phyloP scores from a whole-genome alignment of 345 rosid species.

The Camelina neglecta region DNA sequence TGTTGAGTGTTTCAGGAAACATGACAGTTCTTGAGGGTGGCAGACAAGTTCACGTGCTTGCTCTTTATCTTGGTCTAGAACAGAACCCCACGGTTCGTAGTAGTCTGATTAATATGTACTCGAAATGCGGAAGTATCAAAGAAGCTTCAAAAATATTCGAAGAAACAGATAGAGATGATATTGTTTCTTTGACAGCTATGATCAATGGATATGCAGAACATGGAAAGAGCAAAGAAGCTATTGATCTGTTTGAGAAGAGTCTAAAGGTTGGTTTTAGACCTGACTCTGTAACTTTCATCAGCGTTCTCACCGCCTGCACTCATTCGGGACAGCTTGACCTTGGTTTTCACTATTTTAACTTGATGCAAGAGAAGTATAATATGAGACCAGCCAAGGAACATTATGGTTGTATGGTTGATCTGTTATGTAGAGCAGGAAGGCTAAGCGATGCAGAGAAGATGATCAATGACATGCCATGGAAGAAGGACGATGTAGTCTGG shows the following conservation, averaged over 20 bases:
- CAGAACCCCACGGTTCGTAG: constrained; percentile 55
- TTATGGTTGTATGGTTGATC: constrained; percentile 91
- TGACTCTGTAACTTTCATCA: constrained; percentile 77
- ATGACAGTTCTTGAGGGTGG: constrained; percentile 84
- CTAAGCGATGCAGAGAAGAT: constrained; percentile 75
- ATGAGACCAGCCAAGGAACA: constrained; percentile 78
- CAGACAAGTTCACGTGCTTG: constrained; percentile 76
- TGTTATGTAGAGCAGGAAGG: constrained; percentile 76
- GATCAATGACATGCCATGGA: constrained; percentile 71
- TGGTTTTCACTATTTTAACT: constrained; percentile 74
- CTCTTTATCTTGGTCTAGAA: constrained; percentile 63
- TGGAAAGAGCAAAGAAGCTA: constrained; percentile 73
- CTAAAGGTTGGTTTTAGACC: constrained; percentile 61
- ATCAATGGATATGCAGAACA: constrained; percentile 92
- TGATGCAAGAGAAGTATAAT: constrained; percentile 55
- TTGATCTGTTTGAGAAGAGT: constrained; percentile 73
- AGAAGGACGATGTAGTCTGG: constrained; percentile 84
- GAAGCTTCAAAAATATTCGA: constrained; percentile 73
- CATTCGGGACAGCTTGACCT: constrained; percentile 83
- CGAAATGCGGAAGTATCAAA: constrained; percentile 78
- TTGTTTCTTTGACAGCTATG: constrained; percentile 86
- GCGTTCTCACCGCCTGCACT: constrained; percentile 80
- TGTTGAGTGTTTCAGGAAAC: constrained; percentile 79
- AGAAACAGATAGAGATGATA: constrained; percentile 56
- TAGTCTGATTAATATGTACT: constrained; percentile 84